Conservation (phyloP, 495 filamentous ascomycete species). For the Penicillium argentinense region DNA sequence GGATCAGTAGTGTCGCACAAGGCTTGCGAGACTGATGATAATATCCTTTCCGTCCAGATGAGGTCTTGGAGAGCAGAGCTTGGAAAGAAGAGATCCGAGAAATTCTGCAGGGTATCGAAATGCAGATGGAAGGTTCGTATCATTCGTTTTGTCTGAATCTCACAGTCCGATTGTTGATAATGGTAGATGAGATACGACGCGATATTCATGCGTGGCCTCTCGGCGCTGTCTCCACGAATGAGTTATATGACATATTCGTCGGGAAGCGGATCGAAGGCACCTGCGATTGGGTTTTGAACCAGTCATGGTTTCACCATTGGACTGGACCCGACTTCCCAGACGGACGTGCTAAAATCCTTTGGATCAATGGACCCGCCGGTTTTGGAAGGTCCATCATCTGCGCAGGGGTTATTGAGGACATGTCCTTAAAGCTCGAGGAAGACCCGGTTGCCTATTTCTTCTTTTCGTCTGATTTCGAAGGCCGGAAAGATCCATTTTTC, state of each 20-base stretch:
- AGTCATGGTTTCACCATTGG: constrained; percentile 4
- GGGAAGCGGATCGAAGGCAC: not conserved
- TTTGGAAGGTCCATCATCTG: constrained; percentile 10
- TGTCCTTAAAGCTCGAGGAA: not conserved
- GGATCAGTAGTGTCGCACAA: no score
- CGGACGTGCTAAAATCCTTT: constrained; percentile 1
- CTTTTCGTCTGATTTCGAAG: constrained; percentile 8
- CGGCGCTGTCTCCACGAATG: not conserved
- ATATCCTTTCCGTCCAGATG: not conserved
- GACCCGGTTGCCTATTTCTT: constrained; percentile 5
- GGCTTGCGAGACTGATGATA: no score
- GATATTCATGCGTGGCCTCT: constrained; percentile 7
- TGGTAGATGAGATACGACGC: constrained; percentile 1
- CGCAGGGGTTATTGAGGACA: not conserved
- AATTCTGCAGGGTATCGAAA: constrained; percentile 1
- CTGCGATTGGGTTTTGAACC: constrained; percentile 3
- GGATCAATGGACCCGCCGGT: constrained; percentile 8
- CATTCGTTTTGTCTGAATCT: not conserved
- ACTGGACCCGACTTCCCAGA: not conserved
- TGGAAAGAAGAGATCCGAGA: constrained; percentile 2
- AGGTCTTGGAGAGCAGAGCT: not conserved
- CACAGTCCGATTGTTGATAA: not conserved
- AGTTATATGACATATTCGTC: constrained; percentile 1
- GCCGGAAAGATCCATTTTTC: constrained; percentile 3
- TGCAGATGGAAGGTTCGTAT: not conserved